phyloP scores from a whole-genome alignment of 2,329 filamentous ascomycete genomes.

The Ophiostoma ips region DNA sequence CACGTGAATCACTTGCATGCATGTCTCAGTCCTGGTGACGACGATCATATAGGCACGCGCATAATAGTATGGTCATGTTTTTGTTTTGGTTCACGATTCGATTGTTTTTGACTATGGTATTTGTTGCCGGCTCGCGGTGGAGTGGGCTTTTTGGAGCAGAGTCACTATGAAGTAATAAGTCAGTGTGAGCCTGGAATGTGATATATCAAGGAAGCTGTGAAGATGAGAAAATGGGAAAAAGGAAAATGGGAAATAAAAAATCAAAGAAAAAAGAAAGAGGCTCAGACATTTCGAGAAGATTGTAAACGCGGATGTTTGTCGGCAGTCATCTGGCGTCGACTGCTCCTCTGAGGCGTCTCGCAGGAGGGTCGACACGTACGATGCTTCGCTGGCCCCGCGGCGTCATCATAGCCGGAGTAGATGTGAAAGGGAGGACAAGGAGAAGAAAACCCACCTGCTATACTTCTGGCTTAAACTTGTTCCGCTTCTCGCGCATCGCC shows the following conservation, averaged over 20 bases:
- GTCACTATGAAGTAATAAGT: background rate
- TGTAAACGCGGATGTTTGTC: conserved; percentile 35
- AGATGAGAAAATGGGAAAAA: background rate
- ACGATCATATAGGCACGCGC: too few relatives aligned
- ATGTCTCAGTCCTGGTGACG: too few relatives aligned
- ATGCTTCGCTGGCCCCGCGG: conserved; percentile 25
- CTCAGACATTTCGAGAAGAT: conserved; percentile 24
- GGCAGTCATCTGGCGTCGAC: conserved; percentile 23
- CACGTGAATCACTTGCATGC: too few relatives aligned
- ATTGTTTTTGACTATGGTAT: background rate
- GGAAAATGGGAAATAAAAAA: background rate
- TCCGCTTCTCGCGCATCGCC: conserved; percentile 54
- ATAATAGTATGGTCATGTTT: too few relatives aligned
- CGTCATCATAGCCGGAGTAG: conserved; percentile 20
- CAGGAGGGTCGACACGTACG: background rate
- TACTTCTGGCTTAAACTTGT: conserved; percentile 41
- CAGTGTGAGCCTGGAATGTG: too few relatives aligned
- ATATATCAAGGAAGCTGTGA: background rate
- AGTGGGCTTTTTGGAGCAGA: background rate
- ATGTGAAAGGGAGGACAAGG: background rate
- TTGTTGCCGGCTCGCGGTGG: background rate
- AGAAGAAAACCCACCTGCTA: conserved; percentile 15
- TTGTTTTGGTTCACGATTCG: background rate
- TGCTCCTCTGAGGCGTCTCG: background rate
- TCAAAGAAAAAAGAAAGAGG: background rate